Base-by-base conservation (phyloP, 208 protist genomes). In the Entamoeba invadens region DNA sequence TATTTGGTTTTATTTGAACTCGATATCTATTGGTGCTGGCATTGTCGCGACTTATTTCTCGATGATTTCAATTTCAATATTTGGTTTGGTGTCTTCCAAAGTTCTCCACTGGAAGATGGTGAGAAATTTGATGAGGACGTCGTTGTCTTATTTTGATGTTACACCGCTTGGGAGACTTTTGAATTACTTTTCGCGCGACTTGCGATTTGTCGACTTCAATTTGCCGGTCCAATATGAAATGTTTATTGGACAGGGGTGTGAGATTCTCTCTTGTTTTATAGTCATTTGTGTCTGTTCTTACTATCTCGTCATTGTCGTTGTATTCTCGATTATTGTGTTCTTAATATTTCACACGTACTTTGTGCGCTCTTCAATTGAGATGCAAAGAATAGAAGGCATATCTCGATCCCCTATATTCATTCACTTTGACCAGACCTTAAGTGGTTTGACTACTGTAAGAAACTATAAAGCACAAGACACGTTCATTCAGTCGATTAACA, bases 331-430 rank as follows among this genome's bases (percentile, higher is more conserved):
- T 8, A 31, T 93, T 38, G 46, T 31, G 35, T 87, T 50, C 44
- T 68, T 92, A 4, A 4, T 45, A 14, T 44, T 95, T 45, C 10
- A 91, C 44, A 25, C 92, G 18, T 45, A 77, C 3, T 87, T 87
- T 18, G 25, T 8, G 42, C 3, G 14, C 3, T 3, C 96, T 44
- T 96, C 96, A 42, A 94, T 97, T 18, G 97, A 98, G 94, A 92
- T 98, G 45, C 96, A 97, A 92, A 96, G 98, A 45, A 95, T 98
- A 16, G 96, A 97, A 6, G 95, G 95, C 45, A 96, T 97, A 14
- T 94, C 96, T 4, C 96, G 97, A 93, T 98, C 97, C 10, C 98
- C 98, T 18, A 95, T 99, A 21, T 98, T 98, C 94, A 95, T 97
- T 1, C 93, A 98, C 93, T 97, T 98, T 51, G 94, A 93, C 44